phyloP scores from a whole-genome alignment of 441 rosid genomes.

The Gossypium lobatum region DNA sequence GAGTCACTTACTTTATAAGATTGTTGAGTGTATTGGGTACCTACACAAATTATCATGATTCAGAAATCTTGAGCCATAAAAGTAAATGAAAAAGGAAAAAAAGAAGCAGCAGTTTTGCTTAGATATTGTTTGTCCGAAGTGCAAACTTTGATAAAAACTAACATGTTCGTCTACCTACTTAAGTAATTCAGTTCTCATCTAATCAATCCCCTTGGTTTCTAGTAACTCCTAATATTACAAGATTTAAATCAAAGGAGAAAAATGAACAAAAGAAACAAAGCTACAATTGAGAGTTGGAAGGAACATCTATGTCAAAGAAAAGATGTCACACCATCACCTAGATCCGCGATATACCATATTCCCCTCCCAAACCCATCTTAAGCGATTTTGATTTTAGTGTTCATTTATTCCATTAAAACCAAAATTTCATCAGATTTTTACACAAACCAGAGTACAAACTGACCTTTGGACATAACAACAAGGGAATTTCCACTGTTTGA shows the following conservation, averaged over 20 bases:
- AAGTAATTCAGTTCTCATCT: not conserved
- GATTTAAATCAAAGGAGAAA: not conserved
- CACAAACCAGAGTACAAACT: constrained; percentile 9
- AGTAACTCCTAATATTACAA: not conserved
- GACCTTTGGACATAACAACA: constrained; percentile 99
- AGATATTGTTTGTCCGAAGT: not conserved
- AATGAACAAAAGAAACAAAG: not conserved
- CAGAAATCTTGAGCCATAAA: not conserved
- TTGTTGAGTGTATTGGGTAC: constrained; percentile 93
- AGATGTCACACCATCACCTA: not conserved
- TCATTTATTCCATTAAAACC: not conserved
- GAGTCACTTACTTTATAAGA: constrained; percentile 97
- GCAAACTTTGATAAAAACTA: not conserved
- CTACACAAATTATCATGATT: constrained; percentile 30
- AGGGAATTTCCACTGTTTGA: constrained; percentile 87
- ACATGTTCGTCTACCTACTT: too few species aligned
- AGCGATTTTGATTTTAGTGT: not conserved
- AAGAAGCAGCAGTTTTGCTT: not conserved
- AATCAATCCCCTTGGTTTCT: not conserved
- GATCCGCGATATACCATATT: not conserved
- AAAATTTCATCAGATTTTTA: not conserved
- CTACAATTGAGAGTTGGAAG: not conserved
- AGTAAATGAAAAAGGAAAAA: not conserved
- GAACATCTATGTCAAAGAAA: not conserved
- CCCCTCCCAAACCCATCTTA: not conserved